phyloP scores from a whole-genome alignment of 495 filamentous ascomycete genomes.

The Xylaria longipes region DNA sequence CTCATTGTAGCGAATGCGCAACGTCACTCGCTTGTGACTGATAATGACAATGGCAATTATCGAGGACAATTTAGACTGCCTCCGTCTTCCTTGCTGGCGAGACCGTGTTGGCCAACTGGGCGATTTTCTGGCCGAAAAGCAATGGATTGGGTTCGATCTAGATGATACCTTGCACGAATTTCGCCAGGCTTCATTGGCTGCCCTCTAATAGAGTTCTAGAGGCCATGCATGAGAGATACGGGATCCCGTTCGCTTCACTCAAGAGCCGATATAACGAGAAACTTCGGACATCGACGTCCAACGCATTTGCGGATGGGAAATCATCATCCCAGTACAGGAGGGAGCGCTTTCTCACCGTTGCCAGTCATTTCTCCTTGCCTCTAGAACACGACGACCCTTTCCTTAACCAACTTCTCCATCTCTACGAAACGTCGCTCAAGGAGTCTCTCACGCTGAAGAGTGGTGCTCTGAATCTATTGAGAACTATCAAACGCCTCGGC shows the following conservation, averaged over 20 bases:
- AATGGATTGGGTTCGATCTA: conserved; percentile 51
- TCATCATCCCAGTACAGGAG: conserved; percentile 46
- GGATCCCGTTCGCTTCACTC: conserved; percentile 30
- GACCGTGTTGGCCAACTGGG: neutral
- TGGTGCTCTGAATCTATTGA: conserved; percentile 36
- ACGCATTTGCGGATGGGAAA: conserved; percentile 47
- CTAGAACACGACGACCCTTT: neutral
- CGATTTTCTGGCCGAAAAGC: conserved; percentile 28
- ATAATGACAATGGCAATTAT: conserved; percentile 18
- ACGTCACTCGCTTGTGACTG: conserved; percentile 14
- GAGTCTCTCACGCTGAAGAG: conserved; percentile 37
- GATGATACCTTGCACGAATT: conserved; percentile 55
- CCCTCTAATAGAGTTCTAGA: conserved; percentile 36
- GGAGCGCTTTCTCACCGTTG: conserved; percentile 44
- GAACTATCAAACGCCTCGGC: conserved; percentile 29
- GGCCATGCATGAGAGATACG: conserved; percentile 30
- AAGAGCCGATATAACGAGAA: conserved; percentile 36
- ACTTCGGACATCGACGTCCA: conserved; percentile 39
- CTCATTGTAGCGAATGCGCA: neutral
- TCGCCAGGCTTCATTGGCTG: conserved; percentile 41
- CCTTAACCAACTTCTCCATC: conserved; percentile 35
- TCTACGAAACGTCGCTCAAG: conserved; percentile 36
- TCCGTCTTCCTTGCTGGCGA: conserved; percentile 1
- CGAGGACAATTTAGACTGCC: neutral
- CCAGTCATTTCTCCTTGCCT: conserved; percentile 27